These are phyloP conservation scores for Zalaria sp. DNA, from an alignment of 2,329 filamentous ascomycete species.

Conservation along the genomic window DNA sequence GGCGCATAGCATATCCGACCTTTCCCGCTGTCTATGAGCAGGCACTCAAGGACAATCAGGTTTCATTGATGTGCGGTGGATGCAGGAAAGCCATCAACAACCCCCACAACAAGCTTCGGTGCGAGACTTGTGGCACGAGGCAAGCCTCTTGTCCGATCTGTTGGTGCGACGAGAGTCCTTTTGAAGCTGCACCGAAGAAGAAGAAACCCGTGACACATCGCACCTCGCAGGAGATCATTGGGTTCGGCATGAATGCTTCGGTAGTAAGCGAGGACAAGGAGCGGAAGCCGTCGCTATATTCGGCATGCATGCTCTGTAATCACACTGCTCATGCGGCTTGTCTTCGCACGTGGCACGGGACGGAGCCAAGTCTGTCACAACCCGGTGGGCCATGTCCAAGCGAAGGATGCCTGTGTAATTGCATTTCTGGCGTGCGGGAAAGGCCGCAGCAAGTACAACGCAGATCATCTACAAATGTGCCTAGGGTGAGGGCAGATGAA, in stretches of 20 bases:
- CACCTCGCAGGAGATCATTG: not conserved
- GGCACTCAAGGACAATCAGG: conserved; percentile 37
- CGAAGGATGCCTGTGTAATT: conserved; percentile 46
- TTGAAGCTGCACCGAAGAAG: conserved; percentile 17
- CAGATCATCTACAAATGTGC: not conserved
- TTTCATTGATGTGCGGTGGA: conserved; percentile 40
- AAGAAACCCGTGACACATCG: conserved; percentile 10
- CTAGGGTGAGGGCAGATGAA: not conserved
- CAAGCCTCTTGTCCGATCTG: conserved; percentile 29
- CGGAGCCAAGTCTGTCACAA: conserved; percentile 26
- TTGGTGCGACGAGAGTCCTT: conserved; percentile 29
- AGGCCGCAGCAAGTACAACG: conserved; percentile 9
- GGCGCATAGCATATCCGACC: conserved; percentile 38
- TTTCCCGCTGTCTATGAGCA: conserved; percentile 45
- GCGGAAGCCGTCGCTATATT: conserved; percentile 29
- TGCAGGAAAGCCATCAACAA: conserved; percentile 44
- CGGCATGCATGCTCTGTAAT: conserved; percentile 45
- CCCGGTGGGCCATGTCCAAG: conserved; percentile 44
- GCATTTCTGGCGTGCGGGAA: conserved; percentile 32
- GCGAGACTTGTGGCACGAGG: conserved; percentile 33
- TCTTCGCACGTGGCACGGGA: conserved; percentile 39
- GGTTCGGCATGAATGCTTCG: conserved; percentile 1
- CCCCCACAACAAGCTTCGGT: conserved; percentile 34
- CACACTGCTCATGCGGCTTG: conserved; percentile 47
- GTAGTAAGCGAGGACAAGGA: not conserved